Evolutionary conservation across 2,329 filamentous ascomycete genomes (phyloP).

Genomic region (Sporothrix brasiliensis): DNA sequence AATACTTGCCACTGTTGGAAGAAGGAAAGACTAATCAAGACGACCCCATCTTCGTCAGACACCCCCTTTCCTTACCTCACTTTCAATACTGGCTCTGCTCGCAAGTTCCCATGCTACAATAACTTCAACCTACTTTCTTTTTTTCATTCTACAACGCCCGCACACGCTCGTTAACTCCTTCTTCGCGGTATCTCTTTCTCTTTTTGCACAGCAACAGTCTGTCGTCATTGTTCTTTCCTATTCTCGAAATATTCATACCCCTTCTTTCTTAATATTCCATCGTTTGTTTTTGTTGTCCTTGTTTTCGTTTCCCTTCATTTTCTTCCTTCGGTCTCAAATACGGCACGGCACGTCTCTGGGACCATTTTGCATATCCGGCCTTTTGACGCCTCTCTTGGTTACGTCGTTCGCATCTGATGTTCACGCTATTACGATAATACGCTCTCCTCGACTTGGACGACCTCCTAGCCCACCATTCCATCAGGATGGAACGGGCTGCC

Average conservation of each 20-base stretch:
- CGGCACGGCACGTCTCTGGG: background rate
- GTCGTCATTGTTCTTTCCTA: constrained; percentile 17
- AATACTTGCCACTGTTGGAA: constrained; percentile 8
- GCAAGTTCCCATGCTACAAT: constrained; percentile 20
- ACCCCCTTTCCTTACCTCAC: background rate
- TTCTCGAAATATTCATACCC: background rate
- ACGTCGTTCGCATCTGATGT: constrained; percentile 19
- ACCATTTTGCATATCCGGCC: background rate
- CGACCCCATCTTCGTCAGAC: background rate
- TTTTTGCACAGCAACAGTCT: constrained; percentile 7
- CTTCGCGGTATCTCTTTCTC: constrained; percentile 14
- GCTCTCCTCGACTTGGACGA: background rate
- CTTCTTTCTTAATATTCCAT: background rate
- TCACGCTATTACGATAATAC: constrained; percentile 20
- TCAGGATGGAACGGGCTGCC: constrained; percentile 31
- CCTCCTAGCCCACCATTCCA: background rate
- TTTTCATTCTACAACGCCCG: background rate
- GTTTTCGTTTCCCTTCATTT: background rate
- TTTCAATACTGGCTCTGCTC: background rate
- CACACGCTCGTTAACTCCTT: background rate
- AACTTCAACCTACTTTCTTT: constrained; percentile 1
- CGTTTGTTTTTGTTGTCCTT: background rate
- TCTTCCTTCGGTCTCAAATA: background rate
- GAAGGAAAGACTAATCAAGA: background rate
- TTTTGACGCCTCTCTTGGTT: constrained; percentile 6